phyloP scores from a whole-genome alignment of 2,329 filamentous ascomycete genomes.

The Paracorniculantispora psalliotae region DNA sequence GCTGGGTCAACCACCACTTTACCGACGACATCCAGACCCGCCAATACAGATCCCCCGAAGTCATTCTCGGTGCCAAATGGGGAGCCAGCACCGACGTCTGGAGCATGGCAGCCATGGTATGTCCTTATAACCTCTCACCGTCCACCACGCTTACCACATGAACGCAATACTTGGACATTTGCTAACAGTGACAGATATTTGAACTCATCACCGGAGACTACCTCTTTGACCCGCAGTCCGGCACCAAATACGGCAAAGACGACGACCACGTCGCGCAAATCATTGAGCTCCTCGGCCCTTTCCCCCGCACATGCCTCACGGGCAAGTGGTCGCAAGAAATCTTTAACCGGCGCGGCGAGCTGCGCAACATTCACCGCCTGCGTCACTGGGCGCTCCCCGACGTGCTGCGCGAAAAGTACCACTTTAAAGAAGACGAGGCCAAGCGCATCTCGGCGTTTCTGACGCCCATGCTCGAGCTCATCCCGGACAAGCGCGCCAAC shows the following conservation, averaged over 20 bases:
- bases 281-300: conserved; percentile 90
- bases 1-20: conserved; percentile 98
- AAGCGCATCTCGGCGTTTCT: conserved; percentile 77
- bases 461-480: conserved; percentile 82
- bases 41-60: conserved; percentile 94
- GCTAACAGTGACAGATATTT: conserved; percentile 63
- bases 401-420: conserved; percentile 93
- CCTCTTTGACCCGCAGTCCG: conserved; percentile 95
- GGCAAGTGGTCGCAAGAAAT: conserved; percentile 99
- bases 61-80: conserved; percentile 96
- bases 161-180: too few relatives aligned
- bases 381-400: conserved; percentile 94
- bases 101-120: conserved; percentile 99
- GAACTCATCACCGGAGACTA: conserved; percentile 98
- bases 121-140: background rate
- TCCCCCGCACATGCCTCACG: conserved; percentile 85
- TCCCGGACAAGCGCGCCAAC: conserved; percentile 85
- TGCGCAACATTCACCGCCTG: conserved; percentile 93
- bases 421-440: conserved; percentile 79
- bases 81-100: conserved; percentile 98
- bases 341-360: conserved; percentile 94
- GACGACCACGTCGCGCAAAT: conserved; percentile 99
- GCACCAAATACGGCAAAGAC: conserved; percentile 98
- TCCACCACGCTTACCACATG: background rate
- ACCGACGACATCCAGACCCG: conserved; percentile 98